A percentile compares a stretch with the other conserved stretches of the same genome.
Evolutionary conservation across 805 yeast genomes (phyloP).

Genomic region (Candida nonsorbophila): DNA sequence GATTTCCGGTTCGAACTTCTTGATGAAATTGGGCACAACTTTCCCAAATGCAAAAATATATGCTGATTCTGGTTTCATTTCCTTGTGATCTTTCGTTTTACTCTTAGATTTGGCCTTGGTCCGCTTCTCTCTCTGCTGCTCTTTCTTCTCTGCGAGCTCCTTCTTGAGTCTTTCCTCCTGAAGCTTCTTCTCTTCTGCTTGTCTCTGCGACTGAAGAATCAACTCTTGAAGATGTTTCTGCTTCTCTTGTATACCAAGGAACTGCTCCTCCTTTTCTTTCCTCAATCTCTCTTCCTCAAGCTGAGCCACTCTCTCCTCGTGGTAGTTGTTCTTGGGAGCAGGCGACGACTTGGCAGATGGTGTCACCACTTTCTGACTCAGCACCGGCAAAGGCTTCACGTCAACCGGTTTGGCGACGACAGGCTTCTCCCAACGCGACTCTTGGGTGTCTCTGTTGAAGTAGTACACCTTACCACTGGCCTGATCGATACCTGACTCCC

Average conservation of each 20-base stretch:
- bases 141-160: constrained; percentile 16
- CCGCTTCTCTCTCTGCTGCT: constrained; percentile 2
- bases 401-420: constrained; percentile 2
- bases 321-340: constrained; percentile 2
- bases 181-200: constrained; percentile 23
- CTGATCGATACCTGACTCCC: constrained; percentile 55
- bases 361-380: not conserved
- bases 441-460: constrained; percentile 43
- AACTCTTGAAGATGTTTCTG: constrained; percentile 31
- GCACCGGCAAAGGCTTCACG: not conserved
- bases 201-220: constrained; percentile 27
- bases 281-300: constrained; percentile 30
- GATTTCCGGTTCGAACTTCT: constrained; percentile 57
- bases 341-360: constrained; percentile 1
- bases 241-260: constrained; percentile 25
- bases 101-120: constrained; percentile 10
- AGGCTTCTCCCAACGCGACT: constrained; percentile 62
- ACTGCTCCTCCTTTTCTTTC: constrained; percentile 26
- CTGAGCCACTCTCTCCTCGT: constrained; percentile 19
- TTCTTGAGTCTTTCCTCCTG: constrained; percentile 18
- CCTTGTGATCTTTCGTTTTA: constrained; percentile 6
- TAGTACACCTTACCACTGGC: constrained; percentile 45
- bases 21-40: constrained; percentile 73
- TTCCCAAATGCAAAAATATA: constrained; percentile 52
- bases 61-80: constrained; percentile 1